Evolutionary conservation across 129 eudicot species (phyloP), one percentile per base, ranked within the genome.

Genomic region (Centaurea solstitialis): DNA sequence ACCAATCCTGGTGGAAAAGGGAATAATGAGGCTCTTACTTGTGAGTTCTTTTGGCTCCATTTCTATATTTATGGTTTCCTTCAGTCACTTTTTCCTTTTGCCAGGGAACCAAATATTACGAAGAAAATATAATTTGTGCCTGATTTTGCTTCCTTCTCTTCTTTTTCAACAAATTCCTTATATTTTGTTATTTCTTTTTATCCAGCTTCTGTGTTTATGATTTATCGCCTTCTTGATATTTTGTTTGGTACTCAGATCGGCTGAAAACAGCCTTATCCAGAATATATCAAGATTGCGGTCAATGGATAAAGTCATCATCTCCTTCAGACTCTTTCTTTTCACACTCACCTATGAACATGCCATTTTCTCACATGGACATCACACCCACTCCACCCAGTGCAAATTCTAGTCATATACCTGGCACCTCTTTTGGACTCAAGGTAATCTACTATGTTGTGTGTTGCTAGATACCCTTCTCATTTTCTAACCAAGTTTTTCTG

Each of bases 241-340:
- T 83, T 76, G 21, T 72, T 81, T 85, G 86, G 75, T 66, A 64
- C 65, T 73, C 90, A 96, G 99, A 84, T 84, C 92, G 93, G 82
- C 87, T 96, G 61, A 96, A 89, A 83, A 82, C 93, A 43, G 87
- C 98, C 28, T 76, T 96, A 80, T 83, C 91, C 79, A 91, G 90
- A 87, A 87, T 91, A 83, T 37, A 79, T 9, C 98, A 93, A 87
- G 99, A 93, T 83, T 96, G 97, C 86, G 90, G 88, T 68, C 95
- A 87, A 73, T 93, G 98, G 97, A 86, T 93, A 76, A 93, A 86
- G 74, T 78, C 88, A 45, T 85, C 87, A 70, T 70, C 87, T 23
- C 37, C 71, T 33, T 82, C 92, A 70, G 80, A 83, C 38, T 74
- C 90, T 83, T 87, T 87, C 70, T 84, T 91, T 66, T 81, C 91